Conservation (phyloP, 2,329 filamentous ascomycete species). For the Fusarium siculi region DNA sequence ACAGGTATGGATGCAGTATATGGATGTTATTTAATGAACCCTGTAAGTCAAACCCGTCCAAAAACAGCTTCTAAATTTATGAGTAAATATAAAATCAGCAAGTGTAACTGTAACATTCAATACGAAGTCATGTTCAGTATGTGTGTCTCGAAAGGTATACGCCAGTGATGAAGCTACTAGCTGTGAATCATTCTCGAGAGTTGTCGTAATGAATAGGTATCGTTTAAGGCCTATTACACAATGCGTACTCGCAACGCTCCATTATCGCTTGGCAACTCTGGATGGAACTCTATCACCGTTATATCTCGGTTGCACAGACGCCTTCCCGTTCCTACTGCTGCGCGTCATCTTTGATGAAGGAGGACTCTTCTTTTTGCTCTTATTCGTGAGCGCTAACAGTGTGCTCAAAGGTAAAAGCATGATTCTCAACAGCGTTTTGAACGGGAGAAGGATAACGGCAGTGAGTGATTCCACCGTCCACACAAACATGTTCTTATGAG, state of each 20-base stretch:
- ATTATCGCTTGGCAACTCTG: constrained; percentile 47
- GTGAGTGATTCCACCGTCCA: constrained; percentile 53
- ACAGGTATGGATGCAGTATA: neutral
- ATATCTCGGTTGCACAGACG: constrained; percentile 46
- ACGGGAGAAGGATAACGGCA: constrained; percentile 53
- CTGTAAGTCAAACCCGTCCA: neutral
- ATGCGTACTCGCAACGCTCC: neutral
- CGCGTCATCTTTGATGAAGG: constrained; percentile 37
- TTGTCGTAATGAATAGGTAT: constrained; percentile 6
- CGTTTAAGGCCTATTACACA: constrained; percentile 6
- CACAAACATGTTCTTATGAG: constrained; percentile 50
- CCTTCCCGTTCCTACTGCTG: constrained; percentile 40
- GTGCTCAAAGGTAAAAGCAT: constrained; percentile 57
- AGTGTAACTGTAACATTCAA: neutral
- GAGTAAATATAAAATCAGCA: neutral
- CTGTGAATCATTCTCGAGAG: neutral
- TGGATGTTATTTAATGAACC: neutral
- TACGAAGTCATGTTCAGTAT: neutral
- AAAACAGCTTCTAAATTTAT: neutral
- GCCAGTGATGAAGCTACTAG: neutral
- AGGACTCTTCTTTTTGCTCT: constrained; percentile 45
- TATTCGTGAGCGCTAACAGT: constrained; percentile 49
- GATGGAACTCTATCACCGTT: constrained; percentile 50
- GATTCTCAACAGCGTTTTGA: constrained; percentile 53
- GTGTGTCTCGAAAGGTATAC: neutral